Base-by-base conservation (phyloP, 2,329 filamentous ascomycete species). In the Trichoderma hamatum region DNA sequence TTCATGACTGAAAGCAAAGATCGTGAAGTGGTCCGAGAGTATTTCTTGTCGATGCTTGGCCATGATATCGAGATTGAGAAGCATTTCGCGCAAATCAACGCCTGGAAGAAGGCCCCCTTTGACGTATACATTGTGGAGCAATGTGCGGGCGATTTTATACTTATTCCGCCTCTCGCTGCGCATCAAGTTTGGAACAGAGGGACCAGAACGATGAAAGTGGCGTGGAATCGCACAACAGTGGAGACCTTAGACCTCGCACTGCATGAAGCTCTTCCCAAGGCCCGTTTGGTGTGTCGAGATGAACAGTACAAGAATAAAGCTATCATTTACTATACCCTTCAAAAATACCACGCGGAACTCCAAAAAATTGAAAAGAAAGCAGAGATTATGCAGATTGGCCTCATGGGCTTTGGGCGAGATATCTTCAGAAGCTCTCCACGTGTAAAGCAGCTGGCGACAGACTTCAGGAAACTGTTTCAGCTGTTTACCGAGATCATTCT, bases 281-380 rank as follows among this genome's bases (percentile, higher is more conserved):
- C 94, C 11, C 88, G 94, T 14, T 88, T 97, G 73, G 95, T 98
- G 3, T 98, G 96, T 77, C 91, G 96, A 46, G 96, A 99, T 73
- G 96, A 99, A 78, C 95, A 98, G 78, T 99, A 99, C 84, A 98
- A 98, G 79, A 97, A 97, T 82, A 98, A 98, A 78, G 93, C 94
- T 5, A 97, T 98, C 69, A 85, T 97, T 55, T 97, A 94, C 78
- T 97, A 90, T 77, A 93, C 94, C 0, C 84, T 98, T 3, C 82
- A 90, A 13, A 96, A 94, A 75, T 98, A 98, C 77, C 83, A 85
- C 71, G 82, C 83, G n/a, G 83, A 88, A 61, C 85, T 92, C 19
- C 77, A 78, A 55, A 82, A 85, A 28, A 82, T 87, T 60, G 86
- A 88, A 61, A 83, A 85, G 68, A 79, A 79, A 34, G 78, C 81